These are phyloP conservation scores for Xylaria sp. DNA, from an alignment of 2,329 filamentous ascomycete genomes.

Conservation along the genomic window DNA sequence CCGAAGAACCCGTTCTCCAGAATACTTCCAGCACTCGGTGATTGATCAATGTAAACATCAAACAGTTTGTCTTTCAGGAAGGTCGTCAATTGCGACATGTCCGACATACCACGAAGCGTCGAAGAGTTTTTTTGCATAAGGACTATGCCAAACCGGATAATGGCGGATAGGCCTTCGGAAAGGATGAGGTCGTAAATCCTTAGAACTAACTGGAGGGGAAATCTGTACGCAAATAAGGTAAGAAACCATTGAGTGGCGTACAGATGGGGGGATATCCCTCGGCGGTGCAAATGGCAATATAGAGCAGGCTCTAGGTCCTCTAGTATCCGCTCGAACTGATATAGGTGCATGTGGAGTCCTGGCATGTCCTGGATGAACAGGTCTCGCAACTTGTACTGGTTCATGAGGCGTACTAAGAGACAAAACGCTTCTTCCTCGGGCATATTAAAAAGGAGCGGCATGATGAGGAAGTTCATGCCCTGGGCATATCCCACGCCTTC, in stretches of 20 bases:
- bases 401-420: constrained; percentile 92
- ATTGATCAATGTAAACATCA: constrained; percentile 95
- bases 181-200: constrained; percentile 96
- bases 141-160: constrained; percentile 92
- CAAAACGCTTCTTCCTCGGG: constrained; percentile 97
- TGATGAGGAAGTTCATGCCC: constrained; percentile 98
- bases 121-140: constrained; percentile 94
- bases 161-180: constrained; percentile 90
- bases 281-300: constrained; percentile 91
- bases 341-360: constrained; percentile 89
- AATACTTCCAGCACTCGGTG: constrained; percentile 90
- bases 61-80: constrained; percentile 96
- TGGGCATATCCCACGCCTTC: constrained; percentile 96
- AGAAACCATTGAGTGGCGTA: constrained; percentile 99
- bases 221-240: constrained; percentile 97
- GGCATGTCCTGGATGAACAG: constrained; percentile 97
- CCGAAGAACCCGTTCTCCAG: constrained; percentile 98
- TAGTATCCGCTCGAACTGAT: constrained; percentile 92
- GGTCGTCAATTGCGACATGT: constrained; percentile 88
- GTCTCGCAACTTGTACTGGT: constrained; percentile 91
- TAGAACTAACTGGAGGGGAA: constrained; percentile 93
- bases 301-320: constrained; percentile 94
- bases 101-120: constrained; percentile 81
- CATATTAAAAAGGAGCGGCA: constrained; percentile 98
- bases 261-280: constrained; percentile 87